A percentile compares a stretch with the other conserved stretches of the same genome.
phyloP scores from a whole-genome alignment of 352 stramenopile genomes.

The Globisporangium okanoganense region DNA sequence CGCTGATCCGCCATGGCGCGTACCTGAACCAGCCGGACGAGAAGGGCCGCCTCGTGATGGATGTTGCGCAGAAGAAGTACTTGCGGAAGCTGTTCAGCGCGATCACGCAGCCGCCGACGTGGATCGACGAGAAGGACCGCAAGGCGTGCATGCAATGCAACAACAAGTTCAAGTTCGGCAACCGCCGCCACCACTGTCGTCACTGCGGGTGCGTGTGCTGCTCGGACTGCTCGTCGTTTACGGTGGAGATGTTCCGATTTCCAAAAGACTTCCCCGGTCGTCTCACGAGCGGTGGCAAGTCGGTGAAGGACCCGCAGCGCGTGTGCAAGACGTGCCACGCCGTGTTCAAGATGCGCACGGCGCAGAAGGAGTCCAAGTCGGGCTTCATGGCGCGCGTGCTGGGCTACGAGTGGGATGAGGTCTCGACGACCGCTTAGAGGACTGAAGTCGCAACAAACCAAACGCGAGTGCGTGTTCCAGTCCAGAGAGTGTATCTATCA shows the following conservation, averaged over 20 bases:
- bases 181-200: conserved; percentile 76
- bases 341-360: conserved; percentile 82
- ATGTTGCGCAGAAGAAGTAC: conserved; percentile 76
- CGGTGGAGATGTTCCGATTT: conserved; percentile 77
- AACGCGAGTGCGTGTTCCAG: neutral
- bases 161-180: conserved; percentile 77
- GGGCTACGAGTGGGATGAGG: conserved; percentile 85
- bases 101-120: conserved; percentile 68
- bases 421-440: conserved; percentile 35
- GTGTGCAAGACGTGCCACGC: conserved; percentile 81
- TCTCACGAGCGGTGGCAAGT: conserved; percentile 54
- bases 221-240: conserved; percentile 75
- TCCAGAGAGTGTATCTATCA: conserved; percentile 14
- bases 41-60: conserved; percentile 70
- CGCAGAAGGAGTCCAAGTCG: conserved; percentile 82
- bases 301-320: conserved; percentile 74
- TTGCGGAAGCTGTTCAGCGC: conserved; percentile 80
- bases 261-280: conserved; percentile 82
- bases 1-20: conserved; percentile 64
- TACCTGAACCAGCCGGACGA: conserved; percentile 71
- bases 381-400: conserved; percentile 80
- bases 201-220: conserved; percentile 86
- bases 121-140: conserved; percentile 79
- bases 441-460: neutral
- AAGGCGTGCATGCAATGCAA: conserved; percentile 68